phyloP scores from a whole-genome alignment of 352 stramenopile species.

The Pythium folliculosum region DNA sequence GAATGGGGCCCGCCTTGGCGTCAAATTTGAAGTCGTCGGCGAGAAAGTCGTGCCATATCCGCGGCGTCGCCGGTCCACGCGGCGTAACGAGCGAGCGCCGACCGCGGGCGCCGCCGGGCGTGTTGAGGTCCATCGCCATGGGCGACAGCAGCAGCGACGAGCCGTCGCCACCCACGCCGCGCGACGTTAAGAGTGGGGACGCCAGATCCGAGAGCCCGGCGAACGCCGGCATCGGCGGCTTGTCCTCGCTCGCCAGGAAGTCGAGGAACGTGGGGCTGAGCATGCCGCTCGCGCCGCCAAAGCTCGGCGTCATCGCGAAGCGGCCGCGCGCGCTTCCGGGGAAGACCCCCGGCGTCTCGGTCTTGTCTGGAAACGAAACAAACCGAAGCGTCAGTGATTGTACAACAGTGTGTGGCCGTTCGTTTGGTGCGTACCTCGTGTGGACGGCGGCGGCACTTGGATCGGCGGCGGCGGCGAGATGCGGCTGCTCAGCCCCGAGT shows the following conservation, averaged over 20 bases:
- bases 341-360: conserved; percentile 32
- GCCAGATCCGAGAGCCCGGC: conserved; percentile 37
- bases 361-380: conserved; percentile 6
- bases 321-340: conserved; percentile 13
- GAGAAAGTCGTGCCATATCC: conserved; percentile 77
- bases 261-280: conserved; percentile 82
- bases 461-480: conserved; percentile 69
- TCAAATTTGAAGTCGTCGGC: conserved; percentile 73
- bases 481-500: conserved; percentile 45
- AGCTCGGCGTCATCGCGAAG: conserved; percentile 26
- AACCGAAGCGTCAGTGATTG: background rate
- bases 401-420: too few relatives aligned
- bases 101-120: conserved; percentile 24
- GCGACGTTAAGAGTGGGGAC: conserved; percentile 43
- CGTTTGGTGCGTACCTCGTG: conserved; percentile 12
- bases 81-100: conserved; percentile 29
- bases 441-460: conserved; percentile 37
- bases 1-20: conserved; percentile 21
- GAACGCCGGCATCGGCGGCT: conserved; percentile 39
- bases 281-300: conserved; percentile 36
- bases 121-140: conserved; percentile 31
- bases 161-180: conserved; percentile 15
- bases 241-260: conserved; percentile 70
- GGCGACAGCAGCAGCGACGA: conserved; percentile 23
- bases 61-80: conserved; percentile 35